These are phyloP conservation scores for Botryobasidium botryosum DNA, from an alignment of 768 basidiomycete genomes.

Conservation along the genomic window DNA sequence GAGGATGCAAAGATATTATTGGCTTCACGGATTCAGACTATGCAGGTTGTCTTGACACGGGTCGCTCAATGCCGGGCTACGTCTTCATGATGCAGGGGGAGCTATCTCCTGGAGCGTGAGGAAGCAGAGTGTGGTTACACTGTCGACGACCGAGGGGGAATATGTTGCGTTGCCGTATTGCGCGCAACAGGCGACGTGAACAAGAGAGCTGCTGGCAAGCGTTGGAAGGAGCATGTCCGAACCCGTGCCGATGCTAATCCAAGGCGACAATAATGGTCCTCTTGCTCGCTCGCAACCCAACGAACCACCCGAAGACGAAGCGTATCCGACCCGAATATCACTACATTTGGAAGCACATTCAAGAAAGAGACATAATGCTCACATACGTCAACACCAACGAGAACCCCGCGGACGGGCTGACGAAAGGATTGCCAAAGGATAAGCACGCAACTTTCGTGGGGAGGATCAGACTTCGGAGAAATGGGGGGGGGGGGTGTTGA, in stretches of 20 bases:
- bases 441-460: too few relatives aligned
- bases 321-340: background rate
- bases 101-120: conserved; percentile 13
- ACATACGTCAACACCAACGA: too few relatives aligned
- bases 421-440: too few relatives aligned
- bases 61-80: conserved; percentile 24
- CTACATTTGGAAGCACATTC: conserved; percentile 3
- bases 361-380: too few relatives aligned
- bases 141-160: conserved; percentile 14
- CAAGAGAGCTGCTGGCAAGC: background rate
- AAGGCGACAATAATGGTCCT: conserved; percentile 6
- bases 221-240: background rate
- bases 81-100: conserved; percentile 17
- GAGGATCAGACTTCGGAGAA: too few relatives aligned
- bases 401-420: too few relatives aligned
- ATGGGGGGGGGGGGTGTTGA: too few relatives aligned
- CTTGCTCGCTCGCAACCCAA: conserved; percentile 1
- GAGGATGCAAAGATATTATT: conserved; percentile 3
- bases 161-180: conserved; percentile 14
- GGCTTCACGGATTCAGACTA: conserved; percentile 18
- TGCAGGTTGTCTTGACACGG: conserved; percentile 16
- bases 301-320: conserved; percentile 1
- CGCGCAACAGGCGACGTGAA: background rate
- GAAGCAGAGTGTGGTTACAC: conserved; percentile 14
- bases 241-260: background rate